A percentile compares a stretch with the other conserved stretches of the same genome.
Conservation (phyloP, 768 basidiomycete species). For the Pilatotrama ljubarskyi region DNA sequence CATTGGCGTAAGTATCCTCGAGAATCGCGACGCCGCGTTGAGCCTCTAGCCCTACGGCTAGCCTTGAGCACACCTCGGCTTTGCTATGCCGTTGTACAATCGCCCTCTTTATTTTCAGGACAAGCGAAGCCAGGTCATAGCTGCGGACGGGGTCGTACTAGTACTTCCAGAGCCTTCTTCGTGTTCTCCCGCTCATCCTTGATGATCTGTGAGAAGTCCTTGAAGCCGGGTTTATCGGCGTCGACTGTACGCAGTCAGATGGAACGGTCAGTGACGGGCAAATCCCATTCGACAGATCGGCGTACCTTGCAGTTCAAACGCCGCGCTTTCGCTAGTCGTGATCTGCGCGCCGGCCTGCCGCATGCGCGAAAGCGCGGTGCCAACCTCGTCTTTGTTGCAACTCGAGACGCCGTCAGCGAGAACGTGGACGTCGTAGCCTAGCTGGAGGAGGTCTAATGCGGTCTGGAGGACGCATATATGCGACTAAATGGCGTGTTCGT, state of each 20-base stretch:
- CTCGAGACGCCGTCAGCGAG: conserved; percentile 86
- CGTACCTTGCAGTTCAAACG: conserved; percentile 74
- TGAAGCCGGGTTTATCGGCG: conserved; percentile 65
- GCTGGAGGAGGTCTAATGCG: conserved; percentile 61
- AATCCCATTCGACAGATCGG: not conserved
- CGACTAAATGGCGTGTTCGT: conserved; percentile 46
- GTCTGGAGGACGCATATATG: conserved; percentile 92
- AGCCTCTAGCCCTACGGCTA: no score
- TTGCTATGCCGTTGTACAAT: not conserved
- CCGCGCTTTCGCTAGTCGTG: conserved; percentile 78
- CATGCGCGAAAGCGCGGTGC: conserved; percentile 68
- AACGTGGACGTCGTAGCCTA: conserved; percentile 58
- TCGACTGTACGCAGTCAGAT: conserved; percentile 44
- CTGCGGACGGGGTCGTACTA: conserved; percentile 27
- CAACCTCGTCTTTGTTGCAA: conserved; percentile 77
- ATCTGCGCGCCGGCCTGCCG: conserved; percentile 74
- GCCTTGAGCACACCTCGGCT: no score
- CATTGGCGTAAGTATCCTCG: no score
- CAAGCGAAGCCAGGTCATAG: not conserved
- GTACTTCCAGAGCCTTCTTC: conserved; percentile 34
- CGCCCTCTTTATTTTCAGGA: not conserved
- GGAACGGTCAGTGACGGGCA: conserved; percentile 1
- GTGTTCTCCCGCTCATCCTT: conserved; percentile 79
- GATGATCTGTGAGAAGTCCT: conserved; percentile 65
- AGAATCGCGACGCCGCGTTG: no score